Conservation (phyloP, 2,329 filamentous ascomycete genomes). For the Diaporthe vexans region DNA sequence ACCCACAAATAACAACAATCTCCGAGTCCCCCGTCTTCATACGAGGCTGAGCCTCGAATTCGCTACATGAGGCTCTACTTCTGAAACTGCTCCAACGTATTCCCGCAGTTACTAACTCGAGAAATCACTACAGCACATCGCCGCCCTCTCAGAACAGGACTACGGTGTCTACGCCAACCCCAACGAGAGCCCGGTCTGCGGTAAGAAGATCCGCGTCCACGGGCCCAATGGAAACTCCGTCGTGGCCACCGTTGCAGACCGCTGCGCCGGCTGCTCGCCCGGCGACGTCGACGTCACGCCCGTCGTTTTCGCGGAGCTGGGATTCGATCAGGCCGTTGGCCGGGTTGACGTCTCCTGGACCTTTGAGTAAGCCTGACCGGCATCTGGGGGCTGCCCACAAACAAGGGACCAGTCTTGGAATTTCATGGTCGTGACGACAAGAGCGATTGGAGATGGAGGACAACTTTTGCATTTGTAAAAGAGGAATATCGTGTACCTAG, state of each 20-base stretch:
- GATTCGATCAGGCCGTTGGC: constrained; percentile 41
- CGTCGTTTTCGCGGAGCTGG: constrained; percentile 45
- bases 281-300: constrained; percentile 50
- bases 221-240: constrained; percentile 44
- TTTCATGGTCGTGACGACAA: background rate
- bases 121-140: constrained; percentile 39
- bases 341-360: constrained; percentile 46
- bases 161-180: constrained; percentile 44
- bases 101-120: background rate
- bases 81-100: background rate
- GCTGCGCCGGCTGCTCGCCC: constrained; percentile 48
- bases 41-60: too few species aligned
- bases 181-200: constrained; percentile 45
- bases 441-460: background rate
- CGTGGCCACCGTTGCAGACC: constrained; percentile 49
- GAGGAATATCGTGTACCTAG: background rate
- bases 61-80: background rate
- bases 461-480: background rate
- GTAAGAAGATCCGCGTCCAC: constrained; percentile 46
- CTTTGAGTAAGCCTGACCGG: constrained; percentile 32
- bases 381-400: background rate
- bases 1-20: too few species aligned
- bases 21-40: background rate
- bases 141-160: constrained; percentile 45
- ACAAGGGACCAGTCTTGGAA: too few species aligned